phyloP scores from a whole-genome alignment of 2,329 filamentous ascomycete genomes.

The Venturia aucupariae region DNA sequence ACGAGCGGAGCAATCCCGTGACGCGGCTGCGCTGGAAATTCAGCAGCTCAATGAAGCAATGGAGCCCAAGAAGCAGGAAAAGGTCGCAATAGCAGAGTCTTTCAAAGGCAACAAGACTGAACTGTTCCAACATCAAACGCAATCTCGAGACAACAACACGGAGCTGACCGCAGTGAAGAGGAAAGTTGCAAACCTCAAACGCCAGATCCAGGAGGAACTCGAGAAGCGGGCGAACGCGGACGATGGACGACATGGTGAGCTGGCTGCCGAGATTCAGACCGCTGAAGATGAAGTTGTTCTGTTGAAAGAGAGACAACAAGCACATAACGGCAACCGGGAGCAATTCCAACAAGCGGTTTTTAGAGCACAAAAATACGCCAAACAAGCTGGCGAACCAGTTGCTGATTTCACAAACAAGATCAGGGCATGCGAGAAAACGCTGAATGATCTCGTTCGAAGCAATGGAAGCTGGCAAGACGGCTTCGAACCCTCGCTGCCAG shows the following conservation, averaged over 20 bases:
- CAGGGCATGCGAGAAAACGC: not conserved
- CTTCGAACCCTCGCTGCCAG: not conserved
- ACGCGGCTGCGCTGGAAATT: not conserved
- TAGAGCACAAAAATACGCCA: not conserved
- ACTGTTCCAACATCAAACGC: not conserved
- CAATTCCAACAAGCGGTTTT: conserved; percentile 26
- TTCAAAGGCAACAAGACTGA: conserved; percentile 33
- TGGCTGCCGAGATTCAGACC: conserved; percentile 49
- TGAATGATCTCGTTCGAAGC: not conserved
- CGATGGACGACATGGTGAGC: conserved; percentile 58
- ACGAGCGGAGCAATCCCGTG: not conserved
- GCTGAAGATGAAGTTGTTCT: conserved; percentile 43
- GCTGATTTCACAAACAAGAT: not conserved
- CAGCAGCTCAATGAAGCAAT: conserved; percentile 6
- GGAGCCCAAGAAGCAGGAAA: conserved; percentile 3
- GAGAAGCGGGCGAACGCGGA: conserved; percentile 35
- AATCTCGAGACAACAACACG: conserved; percentile 33
- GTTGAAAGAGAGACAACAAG: conserved; percentile 34
- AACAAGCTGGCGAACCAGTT: not conserved
- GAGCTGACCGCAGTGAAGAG: conserved; percentile 37
- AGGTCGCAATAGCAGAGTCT: conserved; percentile 34
- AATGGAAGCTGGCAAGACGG: conserved; percentile 6
- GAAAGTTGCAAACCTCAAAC: conserved; percentile 24
- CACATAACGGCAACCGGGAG: conserved; percentile 30
- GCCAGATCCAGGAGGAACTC: conserved; percentile 40